Evolutionary conservation across 2,329 filamentous ascomycete genomes (phyloP).

Genomic region (Exophiala alcalophila): DNA sequence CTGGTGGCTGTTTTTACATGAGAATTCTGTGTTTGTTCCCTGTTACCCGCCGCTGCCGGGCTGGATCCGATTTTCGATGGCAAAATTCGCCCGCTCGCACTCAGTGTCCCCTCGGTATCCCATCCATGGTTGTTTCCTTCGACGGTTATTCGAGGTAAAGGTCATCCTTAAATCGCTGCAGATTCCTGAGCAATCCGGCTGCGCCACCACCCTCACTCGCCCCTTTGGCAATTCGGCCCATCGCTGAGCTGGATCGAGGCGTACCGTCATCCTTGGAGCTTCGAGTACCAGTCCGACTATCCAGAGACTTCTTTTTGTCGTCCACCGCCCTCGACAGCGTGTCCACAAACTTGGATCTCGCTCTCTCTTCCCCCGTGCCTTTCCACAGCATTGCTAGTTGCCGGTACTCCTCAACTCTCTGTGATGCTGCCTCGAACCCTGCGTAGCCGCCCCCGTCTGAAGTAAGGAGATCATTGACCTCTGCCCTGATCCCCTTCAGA

Average conservation of each 20-base stretch:
- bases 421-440: conserved; percentile 70
- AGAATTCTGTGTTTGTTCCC: too few species aligned
- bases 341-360: conserved; percentile 76
- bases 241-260: conserved; percentile 22
- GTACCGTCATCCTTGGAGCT: conserved; percentile 47
- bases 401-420: conserved; percentile 73
- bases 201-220: conserved; percentile 41
- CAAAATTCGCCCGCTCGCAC: too few species aligned
- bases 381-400: conserved; percentile 81
- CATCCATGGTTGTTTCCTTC: too few species aligned
- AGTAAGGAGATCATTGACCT: conserved; percentile 67
- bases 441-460: conserved; percentile 57
- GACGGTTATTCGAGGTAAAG: conserved; percentile 48
- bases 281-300: conserved; percentile 31
- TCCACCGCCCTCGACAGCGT: conserved; percentile 77
- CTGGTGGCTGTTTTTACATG: too few species aligned
- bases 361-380: conserved; percentile 92
- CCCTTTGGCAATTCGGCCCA: conserved; percentile 34
- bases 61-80: too few species aligned
- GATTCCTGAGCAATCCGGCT: conserved; percentile 52
- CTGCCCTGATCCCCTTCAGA: conserved; percentile 65
- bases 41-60: too few species aligned
- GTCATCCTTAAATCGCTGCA: conserved; percentile 53
- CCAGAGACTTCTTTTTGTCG: conserved; percentile 56
- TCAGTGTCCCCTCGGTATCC: too few species aligned